A percentile compares a stretch with the other conserved stretches of the same genome.
phyloP scores from a whole-genome alignment of 129 eudicot species.

The Lactuca sativa region DNA sequence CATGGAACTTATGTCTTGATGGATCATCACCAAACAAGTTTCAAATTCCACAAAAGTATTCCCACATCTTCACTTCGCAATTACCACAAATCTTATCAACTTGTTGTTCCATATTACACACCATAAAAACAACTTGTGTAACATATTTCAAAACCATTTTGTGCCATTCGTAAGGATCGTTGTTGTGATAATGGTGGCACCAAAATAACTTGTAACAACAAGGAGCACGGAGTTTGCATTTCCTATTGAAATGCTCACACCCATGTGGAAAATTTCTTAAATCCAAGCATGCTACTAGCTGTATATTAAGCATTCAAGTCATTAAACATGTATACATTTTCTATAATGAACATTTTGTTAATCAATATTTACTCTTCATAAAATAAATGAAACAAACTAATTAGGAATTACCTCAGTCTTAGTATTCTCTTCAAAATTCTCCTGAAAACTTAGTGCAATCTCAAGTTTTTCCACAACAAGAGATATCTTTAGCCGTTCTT shows the following conservation, averaged over 20 bases:
- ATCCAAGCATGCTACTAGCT: conserved; percentile 7
- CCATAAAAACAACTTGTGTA: conserved; percentile 62
- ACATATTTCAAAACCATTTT: conserved; percentile 72
- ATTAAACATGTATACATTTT: no score
- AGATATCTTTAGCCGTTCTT: no score
- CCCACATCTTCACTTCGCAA: conserved; percentile 31
- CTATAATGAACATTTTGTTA: no score
- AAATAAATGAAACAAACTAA: no score
- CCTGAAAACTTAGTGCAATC: no score
- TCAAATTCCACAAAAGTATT: conserved; percentile 64
- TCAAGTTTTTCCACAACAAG: no score
- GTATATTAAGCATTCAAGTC: background rate
- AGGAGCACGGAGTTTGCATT: conserved; percentile 74
- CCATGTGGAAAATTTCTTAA: conserved; percentile 21
- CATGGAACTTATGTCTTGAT: conserved; percentile 58
- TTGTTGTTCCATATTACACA: conserved; percentile 67
- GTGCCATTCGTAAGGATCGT: conserved; percentile 59
- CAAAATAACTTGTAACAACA: conserved; percentile 62
- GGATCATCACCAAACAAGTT: conserved; percentile 68
- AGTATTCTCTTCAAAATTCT: no score
- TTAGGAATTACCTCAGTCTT: no score
- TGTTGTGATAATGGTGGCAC: conserved; percentile 86
- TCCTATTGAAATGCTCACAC: conserved; percentile 68
- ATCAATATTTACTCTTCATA: no score
- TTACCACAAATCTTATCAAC: conserved; percentile 55